Percentiles rank a stretch among this genome's conserved stretches.
These are phyloP conservation scores for Rhizoclosmatium sp. DNA, from an alignment of 192 early-diverging fungal species.

Conservation along the genomic window DNA sequence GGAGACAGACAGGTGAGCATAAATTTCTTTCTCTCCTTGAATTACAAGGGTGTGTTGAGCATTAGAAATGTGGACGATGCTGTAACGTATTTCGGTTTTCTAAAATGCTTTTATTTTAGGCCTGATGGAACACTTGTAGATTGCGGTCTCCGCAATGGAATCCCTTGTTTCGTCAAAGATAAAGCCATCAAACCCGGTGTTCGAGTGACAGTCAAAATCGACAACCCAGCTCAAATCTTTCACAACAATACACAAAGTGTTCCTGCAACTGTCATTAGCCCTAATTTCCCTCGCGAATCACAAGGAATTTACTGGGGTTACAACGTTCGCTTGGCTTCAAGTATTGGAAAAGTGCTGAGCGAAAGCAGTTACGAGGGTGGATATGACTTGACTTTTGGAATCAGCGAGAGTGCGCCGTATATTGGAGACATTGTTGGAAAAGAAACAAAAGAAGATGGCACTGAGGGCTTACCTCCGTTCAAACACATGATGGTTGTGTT, in stretches of 20 bases:
- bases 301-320: constrained; percentile 76
- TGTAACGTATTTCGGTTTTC: too few relatives aligned
- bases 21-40: not conserved
- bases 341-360: constrained; percentile 66
- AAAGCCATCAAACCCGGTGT: constrained; percentile 61
- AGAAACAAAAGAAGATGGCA: constrained; percentile 36
- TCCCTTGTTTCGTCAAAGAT: constrained; percentile 54
- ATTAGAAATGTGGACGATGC: too few relatives aligned
- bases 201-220: constrained; percentile 68
- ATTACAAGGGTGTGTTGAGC: not conserved
- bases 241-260: constrained; percentile 44
- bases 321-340: constrained; percentile 64
- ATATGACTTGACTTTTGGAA: constrained; percentile 74
- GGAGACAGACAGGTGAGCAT: constrained; percentile 10
- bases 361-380: constrained; percentile 67
- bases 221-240: constrained; percentile 19
- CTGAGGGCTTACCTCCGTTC: constrained; percentile 34
- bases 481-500: constrained; percentile 70
- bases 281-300: constrained; percentile 65
- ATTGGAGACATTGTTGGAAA: not conserved
- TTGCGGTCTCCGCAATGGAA: constrained; percentile 57
- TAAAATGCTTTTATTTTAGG: not conserved
- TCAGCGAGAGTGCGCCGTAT: constrained; percentile 53
- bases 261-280: constrained; percentile 64
- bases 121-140: constrained; percentile 57